Conservation (phyloP, 305 asterid genomes). For the Solanum aculeatissimum region DNA sequence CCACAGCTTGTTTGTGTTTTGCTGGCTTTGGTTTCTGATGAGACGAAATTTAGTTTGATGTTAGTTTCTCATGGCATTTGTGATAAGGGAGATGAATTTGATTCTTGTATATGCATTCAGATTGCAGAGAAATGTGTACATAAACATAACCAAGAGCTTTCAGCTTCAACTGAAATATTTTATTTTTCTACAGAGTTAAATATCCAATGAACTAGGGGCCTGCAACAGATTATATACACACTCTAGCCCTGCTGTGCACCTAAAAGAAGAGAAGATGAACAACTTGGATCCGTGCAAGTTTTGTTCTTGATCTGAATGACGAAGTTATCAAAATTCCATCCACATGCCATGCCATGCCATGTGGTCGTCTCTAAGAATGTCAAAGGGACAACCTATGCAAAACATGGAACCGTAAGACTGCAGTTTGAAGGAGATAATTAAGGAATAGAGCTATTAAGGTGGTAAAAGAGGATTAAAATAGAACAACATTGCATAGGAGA, state of each 20-base stretch:
- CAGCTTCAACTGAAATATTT: not conserved
- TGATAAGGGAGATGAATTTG: not conserved
- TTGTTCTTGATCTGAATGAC: not conserved
- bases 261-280: not conserved
- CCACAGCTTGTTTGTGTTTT: not conserved
- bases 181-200: not conserved
- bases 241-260: constrained; percentile 1
- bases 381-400: not conserved
- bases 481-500: not conserved
- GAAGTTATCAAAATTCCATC: not conserved
- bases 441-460: not conserved
- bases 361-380: not conserved
- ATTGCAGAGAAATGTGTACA: not conserved
- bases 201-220: not conserved
- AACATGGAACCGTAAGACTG: not conserved
- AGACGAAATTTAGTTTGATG: not conserved
- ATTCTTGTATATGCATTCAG: not conserved
- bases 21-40: not conserved
- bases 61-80: not conserved
- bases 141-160: not conserved
- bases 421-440: not conserved
- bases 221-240: constrained; percentile 16
- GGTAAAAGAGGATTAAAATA: not conserved
- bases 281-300: not conserved
- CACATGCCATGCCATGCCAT: not conserved